Evolutionary conservation across 257 asterid genomes (phyloP), one percentile per base, ranked within the genome.

Genomic region (Gentiana dahurica): DNA sequence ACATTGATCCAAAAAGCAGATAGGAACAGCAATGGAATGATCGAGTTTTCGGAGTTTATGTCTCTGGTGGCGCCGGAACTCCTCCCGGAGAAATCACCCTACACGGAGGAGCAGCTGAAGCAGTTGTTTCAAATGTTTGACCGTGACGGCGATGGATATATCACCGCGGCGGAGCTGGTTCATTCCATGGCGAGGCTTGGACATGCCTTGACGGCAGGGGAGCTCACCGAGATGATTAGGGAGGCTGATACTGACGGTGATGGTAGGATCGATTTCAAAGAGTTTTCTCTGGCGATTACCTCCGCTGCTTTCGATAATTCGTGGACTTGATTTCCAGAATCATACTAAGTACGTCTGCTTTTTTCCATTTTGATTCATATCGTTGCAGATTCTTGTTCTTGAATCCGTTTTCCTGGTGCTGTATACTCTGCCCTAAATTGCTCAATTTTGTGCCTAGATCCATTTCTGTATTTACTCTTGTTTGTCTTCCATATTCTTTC

Each of bases 181-280:
- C 97, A 83, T 74, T 89, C 97, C 8, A 89, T 89, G 97, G 97
- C 97, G 0, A 80, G 77, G 73, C 91, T 86, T 3, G 95, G 94
- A 7, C 95, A 89, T 72, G 85, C 97, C 36, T 78, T 86, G 73
- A 86, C 94, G 8, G 97, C 82, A 0, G 97, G 77, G 71, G 97
- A 89, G 66, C 80, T 89, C 38, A 89, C 95, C 2, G 97, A 87
- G 68, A 86, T 89, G 95, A 89, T 89, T 43, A 79, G 67, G 68
- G 97, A 89, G 58, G 93, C 94, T 44, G 93, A 89, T 71, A 77
- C 77, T 24, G 95, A 89, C 62, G 95, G 97, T 36, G 97, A 89
- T 57, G 97, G 97, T 9, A 81, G 91, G 77, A 89, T 89, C 70
- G 86, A 83, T 65, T 83, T 76, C 66, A 72, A 72, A 62, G 97